Percentiles rank a stretch among this genome's conserved stretches.
Evolutionary conservation across 495 filamentous ascomycete genomes (phyloP).

Genomic region (Collariella sp.): DNA sequence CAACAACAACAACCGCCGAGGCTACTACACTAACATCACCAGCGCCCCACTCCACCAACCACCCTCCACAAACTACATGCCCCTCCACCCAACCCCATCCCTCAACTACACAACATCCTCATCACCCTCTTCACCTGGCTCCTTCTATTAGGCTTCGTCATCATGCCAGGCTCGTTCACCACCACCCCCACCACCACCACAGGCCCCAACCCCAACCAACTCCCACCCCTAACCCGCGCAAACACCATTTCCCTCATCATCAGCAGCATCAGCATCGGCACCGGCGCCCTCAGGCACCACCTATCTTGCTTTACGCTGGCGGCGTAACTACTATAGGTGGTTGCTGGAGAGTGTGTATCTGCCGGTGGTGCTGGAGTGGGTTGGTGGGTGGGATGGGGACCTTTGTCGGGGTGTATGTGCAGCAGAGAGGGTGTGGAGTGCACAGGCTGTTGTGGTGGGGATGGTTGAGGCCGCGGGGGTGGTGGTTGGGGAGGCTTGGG

Average conservation of each 20-base stretch:
- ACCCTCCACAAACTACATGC: conserved; percentile 27
- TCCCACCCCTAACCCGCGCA: conserved; percentile 2
- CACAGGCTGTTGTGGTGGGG: conserved; percentile 37
- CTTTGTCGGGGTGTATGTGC: conserved; percentile 42
- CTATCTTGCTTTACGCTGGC: conserved; percentile 22
- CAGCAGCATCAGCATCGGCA: conserved; percentile 24
- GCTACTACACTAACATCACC: not conserved
- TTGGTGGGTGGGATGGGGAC: conserved; percentile 42
- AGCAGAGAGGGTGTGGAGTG: conserved; percentile 38
- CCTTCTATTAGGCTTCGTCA: conserved; percentile 34
- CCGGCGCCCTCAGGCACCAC: conserved; percentile 11
- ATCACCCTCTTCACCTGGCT: conserved; percentile 29
- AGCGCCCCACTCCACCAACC: not conserved
- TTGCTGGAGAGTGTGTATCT: conserved; percentile 37
- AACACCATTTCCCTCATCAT: conserved; percentile 18
- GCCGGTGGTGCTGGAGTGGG: conserved; percentile 35
- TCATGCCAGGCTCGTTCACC: conserved; percentile 36
- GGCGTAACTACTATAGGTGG: conserved; percentile 41
- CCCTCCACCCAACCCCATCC: conserved; percentile 32
- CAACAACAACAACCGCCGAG: not conserved
- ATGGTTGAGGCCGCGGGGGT: conserved; percentile 22
- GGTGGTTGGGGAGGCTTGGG: conserved; percentile 13
- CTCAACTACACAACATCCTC: conserved; percentile 30
- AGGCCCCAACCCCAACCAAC: not conserved
- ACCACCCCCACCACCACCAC: no score